Evolutionary conservation across 2,329 filamentous ascomycete genomes (phyloP).

Genomic region (Neocucurbitaria cava): DNA sequence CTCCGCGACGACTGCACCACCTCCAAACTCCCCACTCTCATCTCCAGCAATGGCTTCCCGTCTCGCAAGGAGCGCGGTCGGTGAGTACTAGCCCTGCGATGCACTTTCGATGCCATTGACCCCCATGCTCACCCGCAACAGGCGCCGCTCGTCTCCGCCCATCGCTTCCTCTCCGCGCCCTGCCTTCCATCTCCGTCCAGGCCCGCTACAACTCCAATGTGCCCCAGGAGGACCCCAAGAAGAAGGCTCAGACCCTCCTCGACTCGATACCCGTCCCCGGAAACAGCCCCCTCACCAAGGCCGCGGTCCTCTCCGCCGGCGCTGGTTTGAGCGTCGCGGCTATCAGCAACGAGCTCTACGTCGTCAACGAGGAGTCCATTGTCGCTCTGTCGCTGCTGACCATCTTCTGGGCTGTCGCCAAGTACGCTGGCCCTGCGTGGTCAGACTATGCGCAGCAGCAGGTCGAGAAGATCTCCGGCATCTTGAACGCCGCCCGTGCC

Average conservation of each 20-base stretch:
- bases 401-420: constrained; percentile 90
- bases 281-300: constrained; percentile 92
- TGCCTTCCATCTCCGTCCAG: constrained; percentile 76
- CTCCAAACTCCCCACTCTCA: constrained; percentile 49
- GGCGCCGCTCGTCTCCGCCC: constrained; percentile 88
- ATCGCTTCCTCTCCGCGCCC: constrained; percentile 74
- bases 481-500: constrained; percentile 90
- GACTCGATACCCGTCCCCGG: constrained; percentile 92
- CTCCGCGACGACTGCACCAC: constrained; percentile 32
- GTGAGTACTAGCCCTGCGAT: constrained; percentile 65
- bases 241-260: constrained; percentile 94
- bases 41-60: constrained; percentile 90
- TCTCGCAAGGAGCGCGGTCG: constrained; percentile 92
- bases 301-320: constrained; percentile 91
- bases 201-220: constrained; percentile 78
- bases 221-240: constrained; percentile 87
- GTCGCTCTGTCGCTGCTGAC: constrained; percentile 90
- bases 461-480: constrained; percentile 90
- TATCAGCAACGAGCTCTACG: constrained; percentile 99
- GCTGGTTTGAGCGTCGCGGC: constrained; percentile 91
- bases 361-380: constrained; percentile 98
- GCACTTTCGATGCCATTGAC: constrained; percentile 51
- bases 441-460: constrained; percentile 89
- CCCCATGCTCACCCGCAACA: constrained; percentile 52
- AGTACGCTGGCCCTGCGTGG: constrained; percentile 93